A percentile compares a stretch with the other conserved stretches of the same genome.
phyloP scores from a whole-genome alignment of 306 rosid genomes.

The Fagus sylvatica region DNA sequence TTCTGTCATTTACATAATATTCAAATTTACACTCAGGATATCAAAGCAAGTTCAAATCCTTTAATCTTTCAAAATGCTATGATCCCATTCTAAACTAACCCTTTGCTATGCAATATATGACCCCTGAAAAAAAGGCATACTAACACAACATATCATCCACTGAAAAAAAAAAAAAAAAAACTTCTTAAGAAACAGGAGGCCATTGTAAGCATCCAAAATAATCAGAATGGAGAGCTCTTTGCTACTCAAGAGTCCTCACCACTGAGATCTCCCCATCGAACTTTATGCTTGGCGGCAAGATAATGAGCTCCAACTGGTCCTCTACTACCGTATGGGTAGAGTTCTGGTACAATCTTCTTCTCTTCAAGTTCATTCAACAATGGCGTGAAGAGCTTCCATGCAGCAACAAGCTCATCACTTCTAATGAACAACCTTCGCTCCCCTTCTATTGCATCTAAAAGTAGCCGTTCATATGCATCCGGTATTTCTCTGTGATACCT shows the following conservation, averaged over 20 bases:
- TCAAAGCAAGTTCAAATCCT: neutral
- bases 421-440: constrained; percentile 89
- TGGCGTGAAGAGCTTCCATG: constrained; percentile 91
- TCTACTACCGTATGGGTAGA: constrained; percentile 90
- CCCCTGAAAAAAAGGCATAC: neutral
- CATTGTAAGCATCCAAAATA: neutral
- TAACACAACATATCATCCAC: neutral
- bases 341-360: constrained; percentile 88
- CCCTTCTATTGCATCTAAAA: constrained; percentile 92
- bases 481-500: constrained; percentile 90
- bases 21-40: neutral
- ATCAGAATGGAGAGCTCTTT: constrained; percentile 1
- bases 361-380: constrained; percentile 83
- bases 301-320: constrained; percentile 97
- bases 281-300: constrained; percentile 85
- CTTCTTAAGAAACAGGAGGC: neutral
- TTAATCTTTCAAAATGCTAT: too few relatives aligned
- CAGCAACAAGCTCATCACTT: constrained; percentile 96
- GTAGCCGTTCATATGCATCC: constrained; percentile 93
- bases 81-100: too few relatives aligned
- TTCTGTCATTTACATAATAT: neutral
- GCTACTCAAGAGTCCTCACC: constrained; percentile 43
- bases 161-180: neutral
- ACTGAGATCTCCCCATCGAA: constrained; percentile 87
- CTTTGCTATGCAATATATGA: too few relatives aligned